Percentiles rank a stretch among this genome's conserved stretches.
These are phyloP conservation scores for Domatiomyces globalis DNA, from an alignment of 2,329 filamentous ascomycete genomes.

Conservation along the genomic window DNA sequence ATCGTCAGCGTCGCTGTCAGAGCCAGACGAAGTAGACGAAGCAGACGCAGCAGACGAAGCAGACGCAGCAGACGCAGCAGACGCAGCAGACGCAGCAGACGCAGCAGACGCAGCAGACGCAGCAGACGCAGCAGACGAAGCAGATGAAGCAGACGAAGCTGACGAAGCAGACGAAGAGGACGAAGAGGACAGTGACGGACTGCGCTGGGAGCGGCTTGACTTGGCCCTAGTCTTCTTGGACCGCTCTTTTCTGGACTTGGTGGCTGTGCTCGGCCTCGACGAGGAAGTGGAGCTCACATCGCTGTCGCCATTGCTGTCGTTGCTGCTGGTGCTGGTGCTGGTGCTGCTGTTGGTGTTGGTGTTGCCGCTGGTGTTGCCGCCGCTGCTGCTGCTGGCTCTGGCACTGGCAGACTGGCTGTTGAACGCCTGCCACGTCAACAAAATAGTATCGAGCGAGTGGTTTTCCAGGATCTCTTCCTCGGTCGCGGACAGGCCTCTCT, in stretches of 20 bases:
- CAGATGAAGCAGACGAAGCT: slow-evolving; percentile 22
- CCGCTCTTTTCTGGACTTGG: neutral
- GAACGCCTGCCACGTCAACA: neutral
- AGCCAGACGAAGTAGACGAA: slow-evolving; percentile 22
- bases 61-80: slow-evolving; percentile 23
- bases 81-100: slow-evolving; percentile 22
- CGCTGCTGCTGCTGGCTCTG: no score
- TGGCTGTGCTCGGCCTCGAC: neutral
- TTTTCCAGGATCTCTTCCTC: neutral
- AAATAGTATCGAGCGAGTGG: neutral
- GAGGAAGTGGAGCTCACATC: neutral
- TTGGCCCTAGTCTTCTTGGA: neutral
- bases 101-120: slow-evolving; percentile 24
- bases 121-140: no score
- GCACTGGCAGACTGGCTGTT: neutral
- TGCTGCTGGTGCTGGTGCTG: neutral
- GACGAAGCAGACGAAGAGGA: slow-evolving; percentile 22
- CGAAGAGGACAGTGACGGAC: slow-evolving; percentile 24
- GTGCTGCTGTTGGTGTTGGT: neutral
- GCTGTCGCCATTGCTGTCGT: neutral
- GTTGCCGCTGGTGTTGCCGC: no score
- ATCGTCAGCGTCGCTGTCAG: slow-evolving; percentile 39
- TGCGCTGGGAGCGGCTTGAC: slow-evolving; percentile 6
- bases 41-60: slow-evolving; percentile 25
- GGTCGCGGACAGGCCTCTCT: neutral